Evolutionary conservation across 768 basidiomycete species (phyloP), one percentile per base, ranked within the genome.

Genomic region (Phanerochaete carnosa): DNA sequence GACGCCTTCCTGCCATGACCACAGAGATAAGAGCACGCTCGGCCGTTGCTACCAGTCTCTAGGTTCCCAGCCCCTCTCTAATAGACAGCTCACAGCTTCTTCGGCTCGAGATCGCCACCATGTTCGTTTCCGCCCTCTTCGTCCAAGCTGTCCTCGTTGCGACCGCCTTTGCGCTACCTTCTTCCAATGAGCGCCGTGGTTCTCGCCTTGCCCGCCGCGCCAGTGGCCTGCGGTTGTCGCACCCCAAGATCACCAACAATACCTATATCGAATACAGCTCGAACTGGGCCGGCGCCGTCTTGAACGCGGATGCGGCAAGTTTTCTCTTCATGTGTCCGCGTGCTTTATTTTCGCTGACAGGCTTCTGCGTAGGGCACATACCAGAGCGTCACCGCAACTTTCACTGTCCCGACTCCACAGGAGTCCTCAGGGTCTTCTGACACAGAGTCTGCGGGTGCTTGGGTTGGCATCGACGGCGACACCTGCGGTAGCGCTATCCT

Each of bases 381-480:
- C 52, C 3, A 53, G 33, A 33, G 30, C 35, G 71, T 73, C 11
- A 69, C 68, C 25, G 71, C 66, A 8, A 74, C 72, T 2, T 70
- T 73, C 56, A 60, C 63, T 19, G 68, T 72, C 11, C 71, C 71
- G 6, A 70, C 67, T 4, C 72, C 69, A 15, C 55, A 57, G n/a
- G 62, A 64, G 7, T 47, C 58, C 23, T 64, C 66, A 54, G 52
- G 32, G 29, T 62, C 55, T 28, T 62, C 61, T 11, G 25, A 49
- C 19, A 52, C 28, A 22, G 60, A 67, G 54, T 59, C 72, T 13
- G 69, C 71, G 0, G 68, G 69, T 25, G 69, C 69, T 15, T 74
- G 72, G 72, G 70, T 74, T 45, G 71, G 72, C 9, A 70, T 73
- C 47, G 72, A 73, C 63, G 73, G 73, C 33, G 67, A 69, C 61